Conservation (phyloP, 75 land plant species). For the Pseudotsuga menziesii region DNA sequence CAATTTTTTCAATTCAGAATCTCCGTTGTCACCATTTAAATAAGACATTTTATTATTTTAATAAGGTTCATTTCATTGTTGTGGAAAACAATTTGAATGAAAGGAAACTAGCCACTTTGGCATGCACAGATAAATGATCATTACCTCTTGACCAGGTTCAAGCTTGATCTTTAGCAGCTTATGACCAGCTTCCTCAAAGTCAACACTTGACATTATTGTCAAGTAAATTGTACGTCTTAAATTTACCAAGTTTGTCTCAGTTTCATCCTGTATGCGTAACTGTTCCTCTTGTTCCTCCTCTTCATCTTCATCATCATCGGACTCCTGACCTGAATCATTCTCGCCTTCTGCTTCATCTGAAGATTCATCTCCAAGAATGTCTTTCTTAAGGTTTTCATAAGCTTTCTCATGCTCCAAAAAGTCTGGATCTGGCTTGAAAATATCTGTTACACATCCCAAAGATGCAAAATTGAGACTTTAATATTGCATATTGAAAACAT, state of each 20-base stretch:
- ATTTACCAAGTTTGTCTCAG: conserved; percentile 90
- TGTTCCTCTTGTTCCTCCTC: conserved; percentile 72
- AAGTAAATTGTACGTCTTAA: conserved; percentile 90
- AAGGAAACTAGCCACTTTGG: no score
- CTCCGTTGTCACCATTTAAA: background rate
- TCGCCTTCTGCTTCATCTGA: conserved; percentile 51
- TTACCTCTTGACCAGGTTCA: conserved; percentile 94
- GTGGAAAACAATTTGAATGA: background rate
- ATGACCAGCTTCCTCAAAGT: conserved; percentile 97
- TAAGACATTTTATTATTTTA: background rate
- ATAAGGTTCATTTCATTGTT: background rate
- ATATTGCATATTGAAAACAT: background rate
- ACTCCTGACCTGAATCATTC: conserved; percentile 47
- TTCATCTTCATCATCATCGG: conserved; percentile 69
- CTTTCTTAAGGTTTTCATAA: conserved; percentile 70
- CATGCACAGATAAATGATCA: background rate
- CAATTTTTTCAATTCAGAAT: background rate
- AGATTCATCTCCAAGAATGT: conserved; percentile 72
- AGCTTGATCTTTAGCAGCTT: conserved; percentile 89
- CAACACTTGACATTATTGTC: conserved; percentile 97
- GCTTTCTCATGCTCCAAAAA: conserved; percentile 72
- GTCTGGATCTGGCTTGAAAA: conserved; percentile 73
- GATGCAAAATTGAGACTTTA: background rate
- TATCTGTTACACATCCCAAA: conserved; percentile 37
- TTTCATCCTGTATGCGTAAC: conserved; percentile 79